These are phyloP conservation scores for Mrakia blollopis DNA, from an alignment of 768 basidiomycete species.

Conservation along the genomic window DNA sequence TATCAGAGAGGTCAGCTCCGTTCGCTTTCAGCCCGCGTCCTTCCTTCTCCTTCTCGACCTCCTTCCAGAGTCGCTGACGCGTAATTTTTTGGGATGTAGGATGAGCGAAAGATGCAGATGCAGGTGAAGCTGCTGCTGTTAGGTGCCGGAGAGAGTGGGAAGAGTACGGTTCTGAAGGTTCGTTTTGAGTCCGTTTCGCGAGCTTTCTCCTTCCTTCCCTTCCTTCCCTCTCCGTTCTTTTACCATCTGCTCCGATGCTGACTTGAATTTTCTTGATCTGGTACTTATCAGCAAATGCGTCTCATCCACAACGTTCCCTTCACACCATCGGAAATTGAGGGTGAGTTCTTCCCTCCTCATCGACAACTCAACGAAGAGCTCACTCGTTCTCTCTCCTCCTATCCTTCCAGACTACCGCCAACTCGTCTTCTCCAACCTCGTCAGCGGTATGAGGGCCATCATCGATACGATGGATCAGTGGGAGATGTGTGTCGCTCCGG, in stretches of 20 bases:
- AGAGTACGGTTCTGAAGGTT: constrained; percentile 85
- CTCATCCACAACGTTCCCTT: constrained; percentile 87
- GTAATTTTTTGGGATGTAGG: constrained; percentile 48
- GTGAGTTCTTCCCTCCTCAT: not conserved
- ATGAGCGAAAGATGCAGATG: constrained; percentile 62
- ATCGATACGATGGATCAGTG: constrained; percentile 87
- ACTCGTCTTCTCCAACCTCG: constrained; percentile 86
- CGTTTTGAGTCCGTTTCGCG: constrained; percentile 11
- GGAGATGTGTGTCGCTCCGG: constrained; percentile 64
- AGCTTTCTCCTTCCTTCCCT: not conserved
- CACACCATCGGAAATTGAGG: constrained; percentile 70
- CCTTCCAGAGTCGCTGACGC: not conserved
- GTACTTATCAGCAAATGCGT: constrained; percentile 74
- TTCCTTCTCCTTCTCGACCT: not conserved
- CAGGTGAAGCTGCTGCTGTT: constrained; percentile 70
- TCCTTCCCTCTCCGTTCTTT: constrained; percentile 12
- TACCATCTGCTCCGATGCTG: not conserved
- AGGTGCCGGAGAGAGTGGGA: constrained; percentile 90
- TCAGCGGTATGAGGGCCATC: constrained; percentile 73
- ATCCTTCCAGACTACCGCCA: constrained; percentile 53
- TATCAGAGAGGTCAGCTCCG: constrained; percentile 41
- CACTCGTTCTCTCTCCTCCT: not conserved
- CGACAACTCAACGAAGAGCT: not conserved
- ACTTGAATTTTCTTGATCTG: not conserved
- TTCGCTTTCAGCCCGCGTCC: not conserved